These are phyloP conservation scores for Myxozyma nipponensis DNA, from an alignment of 805 yeast genomes.

Conservation along the genomic window DNA sequence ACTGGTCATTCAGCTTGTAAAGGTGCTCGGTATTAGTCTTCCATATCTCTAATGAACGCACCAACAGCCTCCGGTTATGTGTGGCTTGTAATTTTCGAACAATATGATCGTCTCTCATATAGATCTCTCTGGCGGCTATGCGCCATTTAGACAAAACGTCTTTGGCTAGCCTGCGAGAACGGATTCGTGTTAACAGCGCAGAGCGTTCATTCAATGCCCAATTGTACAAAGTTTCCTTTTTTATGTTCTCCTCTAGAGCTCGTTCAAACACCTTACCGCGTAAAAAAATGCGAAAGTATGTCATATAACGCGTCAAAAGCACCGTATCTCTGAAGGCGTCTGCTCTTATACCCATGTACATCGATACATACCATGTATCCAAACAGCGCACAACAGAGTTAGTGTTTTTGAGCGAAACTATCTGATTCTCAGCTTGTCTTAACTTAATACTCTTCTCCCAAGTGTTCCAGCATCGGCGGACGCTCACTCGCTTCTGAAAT, in stretches of 20 bases:
- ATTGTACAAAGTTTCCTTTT: constrained; percentile 2
- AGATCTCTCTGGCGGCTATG: not conserved
- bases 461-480: constrained; percentile 9
- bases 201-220: constrained; percentile 22
- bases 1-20: too few relatives aligned
- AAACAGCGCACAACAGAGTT: not conserved
- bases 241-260: not conserved
- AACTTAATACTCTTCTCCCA: constrained; percentile 8
- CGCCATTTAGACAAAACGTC: constrained; percentile 7
- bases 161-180: constrained; percentile 1
- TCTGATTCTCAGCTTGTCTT: not conserved
- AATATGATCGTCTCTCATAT: not conserved
- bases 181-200: constrained; percentile 1
- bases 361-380: constrained; percentile 5
- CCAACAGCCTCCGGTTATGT: not conserved
- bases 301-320: constrained; percentile 3
- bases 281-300: constrained; percentile 10
- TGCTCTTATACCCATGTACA: constrained; percentile 5
- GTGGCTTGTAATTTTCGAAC: not conserved
- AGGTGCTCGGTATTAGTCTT: too few relatives aligned
- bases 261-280: constrained; percentile 5
- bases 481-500: constrained; percentile 6
- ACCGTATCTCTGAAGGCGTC: constrained; percentile 6
- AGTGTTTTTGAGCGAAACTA: not conserved
- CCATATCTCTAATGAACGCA: not conserved